phyloP scores from a whole-genome alignment of 148 eudicot genomes.

The Rhododendron vialii region DNA sequence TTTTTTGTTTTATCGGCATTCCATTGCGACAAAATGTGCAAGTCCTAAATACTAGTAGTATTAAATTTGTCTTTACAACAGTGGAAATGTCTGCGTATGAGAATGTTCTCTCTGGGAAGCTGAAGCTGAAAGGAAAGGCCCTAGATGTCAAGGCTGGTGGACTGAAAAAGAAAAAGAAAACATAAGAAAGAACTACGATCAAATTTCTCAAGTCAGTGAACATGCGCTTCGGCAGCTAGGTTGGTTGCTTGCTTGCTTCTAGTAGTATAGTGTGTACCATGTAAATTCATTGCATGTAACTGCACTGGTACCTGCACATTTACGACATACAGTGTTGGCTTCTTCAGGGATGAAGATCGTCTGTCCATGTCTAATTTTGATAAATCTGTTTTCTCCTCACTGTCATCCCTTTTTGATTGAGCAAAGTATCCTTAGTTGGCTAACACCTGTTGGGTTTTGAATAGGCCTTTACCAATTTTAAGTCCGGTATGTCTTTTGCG shows the following conservation, averaged over 20 bases:
- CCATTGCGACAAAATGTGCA: background rate
- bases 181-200: slow-evolving; percentile 44
- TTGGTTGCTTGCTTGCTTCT: slow-evolving; percentile 10
- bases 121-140: slow-evolving; percentile 86
- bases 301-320: background rate
- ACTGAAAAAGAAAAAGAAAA: slow-evolving; percentile 79
- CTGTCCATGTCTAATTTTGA: background rate
- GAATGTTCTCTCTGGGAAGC: slow-evolving; percentile 75
- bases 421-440: background rate
- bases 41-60: background rate
- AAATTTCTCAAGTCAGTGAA: slow-evolving; percentile 29
- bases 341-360: background rate
- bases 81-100: slow-evolving; percentile 64
- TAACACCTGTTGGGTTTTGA: background rate
- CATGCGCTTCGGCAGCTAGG: slow-evolving; percentile 51
- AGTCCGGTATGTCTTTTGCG: background rate
- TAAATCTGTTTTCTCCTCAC: background rate
- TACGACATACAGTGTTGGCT: background rate
- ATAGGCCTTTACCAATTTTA: background rate
- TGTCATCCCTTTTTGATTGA: background rate
- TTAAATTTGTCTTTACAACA: slow-evolving; percentile 5
- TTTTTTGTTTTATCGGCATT: background rate
- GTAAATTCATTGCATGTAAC: background rate
- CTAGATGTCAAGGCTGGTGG: slow-evolving; percentile 71
- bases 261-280: background rate